Evolutionary conservation across 306 rosid species (phyloP).

Genomic region (Citrullus colocynthis): DNA sequence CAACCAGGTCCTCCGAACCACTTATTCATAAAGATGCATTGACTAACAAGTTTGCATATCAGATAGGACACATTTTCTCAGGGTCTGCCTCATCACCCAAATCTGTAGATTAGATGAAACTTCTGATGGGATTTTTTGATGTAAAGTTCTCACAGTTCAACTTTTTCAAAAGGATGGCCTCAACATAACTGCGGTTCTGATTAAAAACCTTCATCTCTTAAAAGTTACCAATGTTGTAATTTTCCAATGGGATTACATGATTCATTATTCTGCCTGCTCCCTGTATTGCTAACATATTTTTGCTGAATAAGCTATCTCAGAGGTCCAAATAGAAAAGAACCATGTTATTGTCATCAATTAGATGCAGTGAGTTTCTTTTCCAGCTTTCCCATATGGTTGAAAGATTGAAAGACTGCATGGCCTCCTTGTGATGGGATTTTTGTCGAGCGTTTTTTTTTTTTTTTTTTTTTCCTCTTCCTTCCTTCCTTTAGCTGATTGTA

Average conservation of each 20-base stretch:
- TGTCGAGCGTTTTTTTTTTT: too few species aligned
- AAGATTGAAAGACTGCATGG: not conserved
- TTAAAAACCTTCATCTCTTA: slow-evolving; percentile 1
- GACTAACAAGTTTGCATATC: slow-evolving; percentile 25
- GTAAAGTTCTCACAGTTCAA: slow-evolving; percentile 13
- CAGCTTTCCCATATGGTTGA: not conserved
- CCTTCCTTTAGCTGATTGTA: too few species aligned
- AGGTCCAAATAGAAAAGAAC: not conserved
- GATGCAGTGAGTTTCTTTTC: not conserved
- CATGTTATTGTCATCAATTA: not conserved
- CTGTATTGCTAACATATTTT: not conserved
- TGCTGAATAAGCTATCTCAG: not conserved
- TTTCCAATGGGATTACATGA: not conserved
- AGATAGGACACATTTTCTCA: slow-evolving; percentile 43
- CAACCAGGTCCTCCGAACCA: slow-evolving; percentile 41
- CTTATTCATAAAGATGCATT: slow-evolving; percentile 33
- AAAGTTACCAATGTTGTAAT: not conserved
- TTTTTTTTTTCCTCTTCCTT: too few species aligned
- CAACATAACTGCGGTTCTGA: not conserved
- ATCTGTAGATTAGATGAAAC: slow-evolving; percentile 36
- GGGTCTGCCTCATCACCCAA: slow-evolving; percentile 30
- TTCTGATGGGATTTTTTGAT: slow-evolving; percentile 1
- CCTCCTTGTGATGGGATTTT: not conserved
- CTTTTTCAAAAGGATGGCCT: not conserved
- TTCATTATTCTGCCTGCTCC: not conserved